phyloP scores from a whole-genome alignment of 768 basidiomycete species.

The Trametes coccinea region DNA sequence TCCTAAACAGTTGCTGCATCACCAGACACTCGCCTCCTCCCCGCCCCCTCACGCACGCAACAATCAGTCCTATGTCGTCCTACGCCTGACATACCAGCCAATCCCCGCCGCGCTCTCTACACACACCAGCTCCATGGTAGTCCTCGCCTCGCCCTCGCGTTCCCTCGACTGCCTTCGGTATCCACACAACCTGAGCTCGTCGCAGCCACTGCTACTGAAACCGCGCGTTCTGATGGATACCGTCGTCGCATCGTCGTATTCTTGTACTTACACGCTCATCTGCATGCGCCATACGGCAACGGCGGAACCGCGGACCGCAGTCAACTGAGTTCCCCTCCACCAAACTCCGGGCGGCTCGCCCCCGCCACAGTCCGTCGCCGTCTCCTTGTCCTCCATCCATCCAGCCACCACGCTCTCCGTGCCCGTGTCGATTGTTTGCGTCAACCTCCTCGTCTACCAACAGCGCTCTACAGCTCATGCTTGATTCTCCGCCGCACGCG shows the following conservation, averaged over 20 bases:
- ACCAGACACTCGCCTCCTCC: not conserved
- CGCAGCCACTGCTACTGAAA: slow-evolving; percentile 1
- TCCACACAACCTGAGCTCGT: not conserved
- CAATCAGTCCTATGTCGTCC: slow-evolving; percentile 8
- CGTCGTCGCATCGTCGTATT: slow-evolving; percentile 9
- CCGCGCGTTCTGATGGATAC: slow-evolving; percentile 19
- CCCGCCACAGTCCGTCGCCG: not conserved
- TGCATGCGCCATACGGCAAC: slow-evolving; percentile 11
- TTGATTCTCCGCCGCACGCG: not conserved
- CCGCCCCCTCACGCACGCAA: not conserved
- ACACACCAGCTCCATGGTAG: slow-evolving; percentile 8
- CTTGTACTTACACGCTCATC: not conserved
- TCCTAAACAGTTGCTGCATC: not conserved
- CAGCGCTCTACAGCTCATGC: not conserved
- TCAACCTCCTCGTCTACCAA: not conserved
- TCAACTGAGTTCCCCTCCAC: not conserved
- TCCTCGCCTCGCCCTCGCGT: slow-evolving; percentile 1
- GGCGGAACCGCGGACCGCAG: slow-evolving; percentile 19
- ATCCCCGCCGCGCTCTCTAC: not conserved
- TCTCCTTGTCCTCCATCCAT: not conserved
- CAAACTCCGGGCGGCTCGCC: not conserved
- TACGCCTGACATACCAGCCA: slow-evolving; percentile 5
- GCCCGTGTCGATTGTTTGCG: not conserved
- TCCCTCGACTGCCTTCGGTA: slow-evolving; percentile 5
- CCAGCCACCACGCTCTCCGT: not conserved